Conservation (phyloP, 1,139 yeast species). For the Protomyces pachydermus region DNA sequence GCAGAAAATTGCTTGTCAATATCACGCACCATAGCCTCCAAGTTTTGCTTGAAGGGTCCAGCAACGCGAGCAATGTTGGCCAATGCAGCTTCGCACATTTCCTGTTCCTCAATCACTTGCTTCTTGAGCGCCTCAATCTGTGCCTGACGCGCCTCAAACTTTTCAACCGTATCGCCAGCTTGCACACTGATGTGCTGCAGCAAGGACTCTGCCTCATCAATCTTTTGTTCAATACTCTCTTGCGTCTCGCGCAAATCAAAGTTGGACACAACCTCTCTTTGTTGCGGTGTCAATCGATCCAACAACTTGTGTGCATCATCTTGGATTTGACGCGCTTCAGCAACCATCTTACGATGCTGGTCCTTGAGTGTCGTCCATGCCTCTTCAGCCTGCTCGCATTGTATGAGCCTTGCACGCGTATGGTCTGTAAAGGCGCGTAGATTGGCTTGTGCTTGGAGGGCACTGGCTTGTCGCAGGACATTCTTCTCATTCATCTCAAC, state of each 20-base stretch:
- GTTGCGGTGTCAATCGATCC: conserved; percentile 1
- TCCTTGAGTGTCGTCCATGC: conserved; percentile 5
- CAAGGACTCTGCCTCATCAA: conserved; percentile 38
- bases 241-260: conserved; percentile 29
- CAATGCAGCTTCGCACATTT: conserved; percentile 38
- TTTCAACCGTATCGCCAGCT: conserved; percentile 32
- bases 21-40: conserved; percentile 48
- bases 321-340: conserved; percentile 5
- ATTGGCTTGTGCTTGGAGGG: conserved; percentile 12
- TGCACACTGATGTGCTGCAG: conserved; percentile 37
- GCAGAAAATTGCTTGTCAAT: conserved; percentile 61
- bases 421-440: conserved; percentile 15
- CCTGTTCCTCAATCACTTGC: conserved; percentile 33
- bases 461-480: neutral
- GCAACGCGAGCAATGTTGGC: conserved; percentile 43
- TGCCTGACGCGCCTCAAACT: conserved; percentile 35
- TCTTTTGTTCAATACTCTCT: conserved; percentile 35
- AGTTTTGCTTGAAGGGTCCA: conserved; percentile 56
- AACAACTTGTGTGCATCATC: conserved; percentile 1
- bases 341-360: neutral
- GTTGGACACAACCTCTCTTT: neutral
- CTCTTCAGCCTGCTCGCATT: conserved; percentile 14
- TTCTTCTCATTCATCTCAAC: conserved; percentile 4
- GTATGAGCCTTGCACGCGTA: neutral
- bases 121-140: conserved; percentile 40